Evolutionary conservation across 1,139 yeast genomes (phyloP).

Genomic region (Geotrichum carabidarum): DNA sequence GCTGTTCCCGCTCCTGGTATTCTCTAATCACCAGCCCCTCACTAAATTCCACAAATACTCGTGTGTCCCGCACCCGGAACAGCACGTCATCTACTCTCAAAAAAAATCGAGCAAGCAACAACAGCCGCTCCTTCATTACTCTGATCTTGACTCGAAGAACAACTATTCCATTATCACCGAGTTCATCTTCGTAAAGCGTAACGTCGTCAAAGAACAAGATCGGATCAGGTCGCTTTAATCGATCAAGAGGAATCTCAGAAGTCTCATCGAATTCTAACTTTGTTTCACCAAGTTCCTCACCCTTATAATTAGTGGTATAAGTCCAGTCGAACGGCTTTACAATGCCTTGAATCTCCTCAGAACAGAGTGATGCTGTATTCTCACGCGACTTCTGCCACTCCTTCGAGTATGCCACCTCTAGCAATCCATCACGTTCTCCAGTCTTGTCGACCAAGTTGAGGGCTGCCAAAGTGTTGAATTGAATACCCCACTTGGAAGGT

Average conservation of each 20-base stretch:
- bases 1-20: constrained; percentile 66
- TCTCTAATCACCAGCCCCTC: constrained; percentile 65
- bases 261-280: background rate
- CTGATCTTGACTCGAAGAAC: constrained; percentile 72
- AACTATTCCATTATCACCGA: constrained; percentile 93
- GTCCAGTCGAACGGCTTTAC: constrained; percentile 96
- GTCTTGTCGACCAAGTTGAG: constrained; percentile 57
- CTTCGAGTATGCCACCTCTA: constrained; percentile 79
- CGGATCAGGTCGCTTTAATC: constrained; percentile 72
- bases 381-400: constrained; percentile 74
- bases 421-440: constrained; percentile 45
- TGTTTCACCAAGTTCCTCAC: constrained; percentile 39
- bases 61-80: constrained; percentile 75
- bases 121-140: constrained; percentile 79
- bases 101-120: constrained; percentile 71
- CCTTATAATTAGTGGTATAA: constrained; percentile 73
- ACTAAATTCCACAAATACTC: constrained; percentile 75
- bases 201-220: constrained; percentile 85
- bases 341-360: constrained; percentile 46
- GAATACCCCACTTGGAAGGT: constrained; percentile 44
- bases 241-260: constrained; percentile 58
- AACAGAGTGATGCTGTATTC: constrained; percentile 28
- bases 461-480: constrained; percentile 77
- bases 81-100: constrained; percentile 85
- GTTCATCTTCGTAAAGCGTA: constrained; percentile 84